Conservation (phyloP, 2,329 filamentous ascomycete genomes). For the Ceratocystiopsis brevicomis region DNA sequence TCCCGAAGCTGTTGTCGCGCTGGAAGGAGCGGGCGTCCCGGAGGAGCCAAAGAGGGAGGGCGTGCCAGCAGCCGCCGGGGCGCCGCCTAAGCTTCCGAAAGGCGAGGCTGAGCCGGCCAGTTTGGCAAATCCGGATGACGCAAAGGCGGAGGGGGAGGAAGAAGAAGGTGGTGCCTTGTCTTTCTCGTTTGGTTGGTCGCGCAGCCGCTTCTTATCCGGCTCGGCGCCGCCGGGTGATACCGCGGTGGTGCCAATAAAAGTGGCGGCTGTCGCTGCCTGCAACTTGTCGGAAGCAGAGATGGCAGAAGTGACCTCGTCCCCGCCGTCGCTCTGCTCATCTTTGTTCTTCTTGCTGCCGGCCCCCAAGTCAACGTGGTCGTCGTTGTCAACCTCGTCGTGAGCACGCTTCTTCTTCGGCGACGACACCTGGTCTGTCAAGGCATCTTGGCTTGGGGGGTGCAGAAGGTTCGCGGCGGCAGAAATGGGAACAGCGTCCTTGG, state of each 20-base stretch:
- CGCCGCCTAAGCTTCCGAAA: conserved; percentile 36
- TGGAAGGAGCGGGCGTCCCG: conserved; percentile 17
- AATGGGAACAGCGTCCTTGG: conserved; percentile 8
- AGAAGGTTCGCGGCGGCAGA: not conserved
- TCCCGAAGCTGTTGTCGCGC: not conserved
- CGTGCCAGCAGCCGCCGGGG: conserved; percentile 23
- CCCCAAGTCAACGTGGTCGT: conserved; percentile 20
- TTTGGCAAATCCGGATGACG: conserved; percentile 47
- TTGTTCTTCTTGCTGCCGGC: conserved; percentile 22
- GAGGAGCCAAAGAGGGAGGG: conserved; percentile 31
- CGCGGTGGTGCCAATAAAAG: conserved; percentile 4
- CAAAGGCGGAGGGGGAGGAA: conserved; percentile 44
- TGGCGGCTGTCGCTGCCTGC: too few species aligned
- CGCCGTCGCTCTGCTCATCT: conserved; percentile 18
- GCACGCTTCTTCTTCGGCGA: conserved; percentile 50
- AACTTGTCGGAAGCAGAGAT: too few species aligned
- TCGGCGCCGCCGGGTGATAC: conserved; percentile 23
- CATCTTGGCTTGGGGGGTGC: conserved; percentile 12
- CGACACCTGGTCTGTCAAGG: conserved; percentile 29
- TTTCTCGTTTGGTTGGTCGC: conserved; percentile 23
- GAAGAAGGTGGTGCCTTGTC: not conserved
- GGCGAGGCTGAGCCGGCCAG: conserved; percentile 45
- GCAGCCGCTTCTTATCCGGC: conserved; percentile 46
- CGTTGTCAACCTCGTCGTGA: conserved; percentile 37
- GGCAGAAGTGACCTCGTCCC: not conserved